A percentile compares a stretch with the other conserved stretches of the same genome.
Evolutionary conservation across 2,329 filamentous ascomycete genomes (phyloP).

Genomic region (Sporothrix schenckii): DNA sequence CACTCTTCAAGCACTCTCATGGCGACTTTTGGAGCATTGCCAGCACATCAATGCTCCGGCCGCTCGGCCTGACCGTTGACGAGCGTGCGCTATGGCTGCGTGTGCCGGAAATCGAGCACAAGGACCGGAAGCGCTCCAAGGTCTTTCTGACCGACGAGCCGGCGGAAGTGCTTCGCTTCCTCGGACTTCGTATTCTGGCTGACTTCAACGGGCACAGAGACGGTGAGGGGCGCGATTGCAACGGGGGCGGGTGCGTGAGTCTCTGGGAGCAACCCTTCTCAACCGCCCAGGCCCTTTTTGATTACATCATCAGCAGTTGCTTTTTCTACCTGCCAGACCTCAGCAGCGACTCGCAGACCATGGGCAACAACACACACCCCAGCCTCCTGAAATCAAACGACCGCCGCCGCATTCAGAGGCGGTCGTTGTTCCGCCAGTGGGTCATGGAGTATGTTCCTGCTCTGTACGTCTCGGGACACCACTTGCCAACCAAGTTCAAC

Average conservation of each 20-base stretch:
- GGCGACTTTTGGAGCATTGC: constrained; percentile 71
- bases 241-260: not conserved
- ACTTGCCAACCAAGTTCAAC: not conserved
- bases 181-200: constrained; percentile 55
- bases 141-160: constrained; percentile 65
- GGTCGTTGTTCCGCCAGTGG: constrained; percentile 64
- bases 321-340: constrained; percentile 56
- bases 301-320: constrained; percentile 61
- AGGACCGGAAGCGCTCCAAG: constrained; percentile 59
- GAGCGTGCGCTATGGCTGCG: constrained; percentile 66
- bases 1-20: constrained; percentile 68
- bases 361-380: constrained; percentile 32
- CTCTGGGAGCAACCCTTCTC: constrained; percentile 60
- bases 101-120: constrained; percentile 66
- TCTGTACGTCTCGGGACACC: constrained; percentile 37
- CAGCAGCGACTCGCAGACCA: constrained; percentile 34
- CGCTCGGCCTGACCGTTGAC: constrained; percentile 67
- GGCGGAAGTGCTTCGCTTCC: constrained; percentile 59
- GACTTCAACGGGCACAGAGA: constrained; percentile 36
- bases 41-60: constrained; percentile 65
- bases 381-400: constrained; percentile 54
- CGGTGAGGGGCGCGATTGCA: constrained; percentile 25
- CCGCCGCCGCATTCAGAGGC: constrained; percentile 56
- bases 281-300: constrained; percentile 59
- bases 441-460: constrained; percentile 64